Evolutionary conservation across 108 stramenopile species (phyloP).

Genomic region (Discostella stelligeroides): DNA sequence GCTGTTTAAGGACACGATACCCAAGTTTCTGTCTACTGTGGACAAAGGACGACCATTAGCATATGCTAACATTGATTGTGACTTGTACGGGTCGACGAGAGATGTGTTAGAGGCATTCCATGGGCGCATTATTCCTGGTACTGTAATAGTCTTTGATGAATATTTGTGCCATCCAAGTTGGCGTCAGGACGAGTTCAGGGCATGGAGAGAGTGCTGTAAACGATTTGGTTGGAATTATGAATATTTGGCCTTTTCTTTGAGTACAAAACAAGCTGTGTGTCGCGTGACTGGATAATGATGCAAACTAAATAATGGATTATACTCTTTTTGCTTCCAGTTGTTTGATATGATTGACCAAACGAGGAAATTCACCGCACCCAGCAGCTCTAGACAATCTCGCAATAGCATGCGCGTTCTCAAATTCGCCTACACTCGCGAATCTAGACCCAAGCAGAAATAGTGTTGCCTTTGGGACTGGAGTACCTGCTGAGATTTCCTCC

Average conservation of each 20-base stretch:
- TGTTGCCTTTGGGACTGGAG: constrained; percentile 15
- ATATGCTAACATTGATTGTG: constrained; percentile 89
- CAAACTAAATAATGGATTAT: too few relatives aligned
- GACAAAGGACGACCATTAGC: constrained; percentile 62
- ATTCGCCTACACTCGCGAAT: constrained; percentile 30
- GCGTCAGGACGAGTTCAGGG: constrained; percentile 87
- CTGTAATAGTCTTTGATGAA: constrained; percentile 85
- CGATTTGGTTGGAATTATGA: constrained; percentile 89
- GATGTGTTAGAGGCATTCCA: constrained; percentile 85
- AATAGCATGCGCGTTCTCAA: constrained; percentile 26
- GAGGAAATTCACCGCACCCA: constrained; percentile 33
- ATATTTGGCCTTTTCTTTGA: constrained; percentile 82
- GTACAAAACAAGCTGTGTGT: constrained; percentile 84
- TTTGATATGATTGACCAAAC: constrained; percentile 27
- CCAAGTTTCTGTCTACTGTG: constrained; percentile 61
- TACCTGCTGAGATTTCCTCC: constrained; percentile 17
- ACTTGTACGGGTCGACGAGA: constrained; percentile 76
- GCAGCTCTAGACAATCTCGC: constrained; percentile 16
- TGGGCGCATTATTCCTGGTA: constrained; percentile 72
- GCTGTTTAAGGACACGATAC: constrained; percentile 79
- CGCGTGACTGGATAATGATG: constrained; percentile 62
- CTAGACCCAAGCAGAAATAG: constrained; percentile 22
- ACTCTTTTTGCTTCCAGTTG: constrained; percentile 19
- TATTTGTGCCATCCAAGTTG: constrained; percentile 85
- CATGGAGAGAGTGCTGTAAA: constrained; percentile 87